Evolutionary conservation across 2,329 filamentous ascomycete genomes (phyloP).

Genomic region (Nigrograna mackinnonii): DNA sequence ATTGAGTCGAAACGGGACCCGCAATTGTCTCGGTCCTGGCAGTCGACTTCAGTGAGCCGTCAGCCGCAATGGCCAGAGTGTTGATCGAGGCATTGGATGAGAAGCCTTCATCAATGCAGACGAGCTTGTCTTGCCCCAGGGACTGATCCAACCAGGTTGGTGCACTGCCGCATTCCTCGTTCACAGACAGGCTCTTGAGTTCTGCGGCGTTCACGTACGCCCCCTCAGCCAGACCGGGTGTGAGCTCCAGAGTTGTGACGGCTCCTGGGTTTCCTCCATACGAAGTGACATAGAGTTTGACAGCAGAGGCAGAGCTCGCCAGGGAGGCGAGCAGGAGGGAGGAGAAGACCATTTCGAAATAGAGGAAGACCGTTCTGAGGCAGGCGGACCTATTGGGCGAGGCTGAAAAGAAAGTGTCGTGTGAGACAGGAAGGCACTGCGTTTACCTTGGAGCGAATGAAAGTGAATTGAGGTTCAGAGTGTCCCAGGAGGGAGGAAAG

Average conservation of each 20-base stretch:
- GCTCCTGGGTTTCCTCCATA: constrained; percentile 43
- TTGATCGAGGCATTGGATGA: constrained; percentile 53
- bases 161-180: constrained; percentile 54
- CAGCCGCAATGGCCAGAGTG: constrained; percentile 28
- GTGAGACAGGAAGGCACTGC: neutral
- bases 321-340: constrained; percentile 20
- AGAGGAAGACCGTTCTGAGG: too few species aligned
- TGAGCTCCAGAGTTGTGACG: constrained; percentile 45
- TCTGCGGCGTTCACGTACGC: constrained; percentile 6
- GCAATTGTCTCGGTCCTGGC: constrained; percentile 36
- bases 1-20: constrained; percentile 45
- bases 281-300: constrained; percentile 47
- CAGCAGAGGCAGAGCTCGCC: constrained; percentile 17
- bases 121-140: constrained; percentile 53
- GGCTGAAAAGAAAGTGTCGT: neutral
- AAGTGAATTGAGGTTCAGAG: too few species aligned
- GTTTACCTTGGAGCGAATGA: too few species aligned
- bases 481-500: too few species aligned
- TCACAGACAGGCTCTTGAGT: constrained; percentile 50
- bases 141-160: constrained; percentile 66
- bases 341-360: constrained; percentile 14
- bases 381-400: too few species aligned
- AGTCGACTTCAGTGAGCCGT: constrained; percentile 43
- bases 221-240: constrained; percentile 11
- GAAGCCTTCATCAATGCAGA: constrained; percentile 64